These are phyloP conservation scores for Stellera chamaejasme DNA, from an alignment of 345 rosid species.

Conservation along the genomic window DNA sequence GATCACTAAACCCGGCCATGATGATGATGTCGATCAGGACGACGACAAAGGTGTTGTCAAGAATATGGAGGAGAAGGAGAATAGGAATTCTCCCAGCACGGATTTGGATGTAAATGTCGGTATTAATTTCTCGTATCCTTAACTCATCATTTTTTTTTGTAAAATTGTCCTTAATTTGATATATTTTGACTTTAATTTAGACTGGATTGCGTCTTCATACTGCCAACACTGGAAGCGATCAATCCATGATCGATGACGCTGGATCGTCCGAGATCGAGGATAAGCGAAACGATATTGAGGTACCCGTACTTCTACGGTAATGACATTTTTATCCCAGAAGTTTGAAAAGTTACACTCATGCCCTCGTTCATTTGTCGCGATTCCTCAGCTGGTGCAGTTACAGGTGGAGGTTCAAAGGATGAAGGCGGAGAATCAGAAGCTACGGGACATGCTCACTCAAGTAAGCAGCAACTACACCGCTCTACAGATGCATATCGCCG, in stretches of 20 bases:
- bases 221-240: constrained; percentile 64
- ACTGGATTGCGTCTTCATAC: constrained; percentile 77
- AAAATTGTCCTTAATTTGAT: too few relatives aligned
- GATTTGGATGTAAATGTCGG: constrained; percentile 54
- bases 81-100: constrained; percentile 15
- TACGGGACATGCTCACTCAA: constrained; percentile 72
- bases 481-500: constrained; percentile 58
- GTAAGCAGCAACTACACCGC: constrained; percentile 57
- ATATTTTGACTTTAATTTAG: constrained; percentile 20
- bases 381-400: constrained; percentile 44
- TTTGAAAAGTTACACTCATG: not conserved
- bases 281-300: constrained; percentile 53
- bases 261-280: constrained; percentile 54
- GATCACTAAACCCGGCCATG: constrained; percentile 1
- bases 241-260: constrained; percentile 74
- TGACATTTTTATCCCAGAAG: not conserved
- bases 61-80: constrained; percentile 36
- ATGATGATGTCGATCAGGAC: not conserved
- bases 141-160: too few relatives aligned
- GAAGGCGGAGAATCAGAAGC: constrained; percentile 64
- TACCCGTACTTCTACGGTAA: constrained; percentile 3
- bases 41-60: constrained; percentile 26
- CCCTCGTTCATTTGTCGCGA: too few relatives aligned
- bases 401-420: constrained; percentile 58
- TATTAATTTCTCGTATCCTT: not conserved